Conservation (phyloP, 163 green algal genomes). For the Picocystis sp. region DNA sequence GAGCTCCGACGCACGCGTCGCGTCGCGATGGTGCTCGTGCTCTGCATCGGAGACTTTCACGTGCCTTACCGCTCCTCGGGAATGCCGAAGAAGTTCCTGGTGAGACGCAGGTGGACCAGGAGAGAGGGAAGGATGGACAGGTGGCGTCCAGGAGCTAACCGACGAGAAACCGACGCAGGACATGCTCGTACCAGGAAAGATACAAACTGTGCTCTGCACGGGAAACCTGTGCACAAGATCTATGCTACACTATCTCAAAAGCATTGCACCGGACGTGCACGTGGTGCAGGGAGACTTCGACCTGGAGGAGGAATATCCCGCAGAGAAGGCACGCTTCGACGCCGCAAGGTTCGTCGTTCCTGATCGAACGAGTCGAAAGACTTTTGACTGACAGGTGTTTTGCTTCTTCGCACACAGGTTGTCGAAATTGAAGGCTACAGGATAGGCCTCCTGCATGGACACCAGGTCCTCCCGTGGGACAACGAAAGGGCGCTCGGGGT, state of each 20-base stretch:
- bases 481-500: constrained; percentile 51
- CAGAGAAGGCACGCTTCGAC: constrained; percentile 22
- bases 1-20: background rate
- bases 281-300: constrained; percentile 81
- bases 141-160: too few relatives aligned
- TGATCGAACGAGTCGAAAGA: too few relatives aligned
- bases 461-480: constrained; percentile 74
- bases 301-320: constrained; percentile 43
- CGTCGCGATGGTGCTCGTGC: constrained; percentile 71
- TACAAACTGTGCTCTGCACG: constrained; percentile 70
- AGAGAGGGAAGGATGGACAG: too few relatives aligned
- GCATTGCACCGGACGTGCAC: constrained; percentile 61
- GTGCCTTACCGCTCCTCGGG: constrained; percentile 66
- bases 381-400: too few relatives aligned
- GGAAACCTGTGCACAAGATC: constrained; percentile 75
- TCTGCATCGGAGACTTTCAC: constrained; percentile 83
- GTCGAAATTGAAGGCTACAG: constrained; percentile 57
- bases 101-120: constrained; percentile 7
- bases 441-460: constrained; percentile 72
- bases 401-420: constrained; percentile 32
- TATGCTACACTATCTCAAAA: constrained; percentile 62
- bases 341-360: background rate
- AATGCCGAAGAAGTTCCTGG: constrained; percentile 76
- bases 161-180: too few relatives aligned
- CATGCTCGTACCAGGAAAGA: constrained; percentile 81